Evolutionary conservation across 2,329 filamentous ascomycete genomes (phyloP).

Genomic region (Coniosporium tulheliwenetii): DNA sequence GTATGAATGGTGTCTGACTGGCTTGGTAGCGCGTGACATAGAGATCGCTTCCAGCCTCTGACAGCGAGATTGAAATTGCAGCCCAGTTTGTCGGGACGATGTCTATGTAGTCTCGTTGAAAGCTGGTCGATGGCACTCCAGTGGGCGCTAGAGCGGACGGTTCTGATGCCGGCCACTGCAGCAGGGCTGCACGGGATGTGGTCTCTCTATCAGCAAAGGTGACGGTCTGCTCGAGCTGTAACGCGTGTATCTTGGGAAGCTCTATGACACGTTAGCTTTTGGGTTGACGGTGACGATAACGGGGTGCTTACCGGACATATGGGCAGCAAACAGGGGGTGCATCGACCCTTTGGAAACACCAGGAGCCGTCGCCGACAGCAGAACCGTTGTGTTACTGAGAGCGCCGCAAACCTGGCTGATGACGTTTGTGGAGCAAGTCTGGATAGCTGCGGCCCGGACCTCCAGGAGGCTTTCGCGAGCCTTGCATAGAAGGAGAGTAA

Average conservation of each 20-base stretch:
- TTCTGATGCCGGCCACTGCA: constrained; percentile 23
- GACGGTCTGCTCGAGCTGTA: constrained; percentile 48
- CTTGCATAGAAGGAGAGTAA: constrained; percentile 44
- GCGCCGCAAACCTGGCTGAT: constrained; percentile 34
- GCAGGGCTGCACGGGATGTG: constrained; percentile 16
- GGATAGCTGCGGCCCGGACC: constrained; percentile 40
- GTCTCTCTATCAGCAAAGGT: constrained; percentile 31
- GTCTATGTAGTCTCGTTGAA: constrained; percentile 70
- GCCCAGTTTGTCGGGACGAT: constrained; percentile 74
- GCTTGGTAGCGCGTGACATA: constrained; percentile 75
- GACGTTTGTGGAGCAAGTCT: constrained; percentile 37
- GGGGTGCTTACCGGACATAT: no score
- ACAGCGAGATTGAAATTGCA: constrained; percentile 71
- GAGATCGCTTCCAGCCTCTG: constrained; percentile 68
- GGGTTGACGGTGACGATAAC: no score
- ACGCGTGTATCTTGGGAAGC: constrained; percentile 52
- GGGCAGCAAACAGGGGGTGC: constrained; percentile 23
- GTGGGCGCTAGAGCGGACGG: constrained; percentile 12
- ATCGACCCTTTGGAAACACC: constrained; percentile 15
- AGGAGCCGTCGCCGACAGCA: constrained; percentile 20
- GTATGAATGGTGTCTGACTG: constrained; percentile 63
- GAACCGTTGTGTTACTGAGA: constrained; percentile 19
- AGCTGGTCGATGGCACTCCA: constrained; percentile 30
- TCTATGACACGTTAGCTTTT: constrained; percentile 33
- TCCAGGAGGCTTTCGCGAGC: constrained; percentile 52